Conservation (phyloP, 129 eudicot genomes). For the Rutidosis leptorrhynchoides region DNA sequence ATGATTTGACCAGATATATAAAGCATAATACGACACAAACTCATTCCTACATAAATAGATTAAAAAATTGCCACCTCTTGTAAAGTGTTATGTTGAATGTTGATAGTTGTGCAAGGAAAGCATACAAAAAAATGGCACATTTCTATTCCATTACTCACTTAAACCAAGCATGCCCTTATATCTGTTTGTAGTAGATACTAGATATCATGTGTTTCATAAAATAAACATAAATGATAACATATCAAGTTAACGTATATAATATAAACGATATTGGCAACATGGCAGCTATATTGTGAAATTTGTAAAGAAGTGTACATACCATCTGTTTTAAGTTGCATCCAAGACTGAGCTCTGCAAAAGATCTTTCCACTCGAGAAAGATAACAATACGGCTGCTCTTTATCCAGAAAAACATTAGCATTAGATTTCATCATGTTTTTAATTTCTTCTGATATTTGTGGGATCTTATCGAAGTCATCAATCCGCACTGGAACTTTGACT, state of each 20-base stretch:
- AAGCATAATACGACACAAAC: no score
- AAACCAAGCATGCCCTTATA: no score
- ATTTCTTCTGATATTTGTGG: conserved; percentile 70
- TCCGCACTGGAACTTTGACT: conserved; percentile 60
- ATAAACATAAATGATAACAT: background rate
- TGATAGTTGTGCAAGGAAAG: conserved; percentile 12
- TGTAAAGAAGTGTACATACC: conserved; percentile 41
- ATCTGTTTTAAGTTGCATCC: conserved; percentile 80
- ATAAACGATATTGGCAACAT: background rate
- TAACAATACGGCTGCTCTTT: conserved; percentile 84
- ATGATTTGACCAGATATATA: no score
- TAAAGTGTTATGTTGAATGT: background rate
- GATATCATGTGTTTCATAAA: background rate
- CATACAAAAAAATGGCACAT: background rate
- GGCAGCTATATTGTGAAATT: background rate
- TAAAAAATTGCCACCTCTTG: no score
- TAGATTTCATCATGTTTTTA: conserved; percentile 59
- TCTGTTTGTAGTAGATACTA: no score
- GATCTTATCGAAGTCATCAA: conserved; percentile 63
- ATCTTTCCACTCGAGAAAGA: conserved; percentile 69
- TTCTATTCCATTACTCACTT: no score
- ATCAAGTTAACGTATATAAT: background rate
- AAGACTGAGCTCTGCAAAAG: conserved; percentile 75
- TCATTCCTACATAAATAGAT: no score
- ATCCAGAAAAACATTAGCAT: conserved; percentile 70